Percentiles rank a stretch among this genome's conserved stretches.
phyloP scores from a whole-genome alignment of 2,329 filamentous ascomycete species.

The Sporothrix protearum region DNA sequence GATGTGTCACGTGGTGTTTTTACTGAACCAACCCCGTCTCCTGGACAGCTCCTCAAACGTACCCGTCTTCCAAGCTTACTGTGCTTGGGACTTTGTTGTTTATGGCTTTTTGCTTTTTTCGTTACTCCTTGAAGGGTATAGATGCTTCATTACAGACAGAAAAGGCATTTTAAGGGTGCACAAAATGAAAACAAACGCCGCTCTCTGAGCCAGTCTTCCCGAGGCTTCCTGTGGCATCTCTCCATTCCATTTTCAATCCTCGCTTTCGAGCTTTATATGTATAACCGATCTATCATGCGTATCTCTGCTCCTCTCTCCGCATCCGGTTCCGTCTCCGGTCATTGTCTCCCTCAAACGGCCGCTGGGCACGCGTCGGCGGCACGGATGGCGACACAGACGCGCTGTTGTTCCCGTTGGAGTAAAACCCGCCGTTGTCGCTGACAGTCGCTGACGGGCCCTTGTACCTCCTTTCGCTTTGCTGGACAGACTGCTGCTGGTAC shows the following conservation, averaged over 20 bases:
- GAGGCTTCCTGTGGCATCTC: background rate
- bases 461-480: background rate
- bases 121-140: background rate
- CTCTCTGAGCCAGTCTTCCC: background rate
- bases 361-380: background rate
- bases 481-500: background rate
- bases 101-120: no score
- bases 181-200: background rate
- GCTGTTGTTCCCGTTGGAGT: background rate
- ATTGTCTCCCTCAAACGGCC: background rate
- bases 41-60: no score
- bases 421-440: background rate
- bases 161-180: background rate
- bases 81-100: no score
- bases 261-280: background rate
- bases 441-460: background rate
- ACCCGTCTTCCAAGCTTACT: no score
- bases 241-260: no score
- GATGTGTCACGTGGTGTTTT: constrained; percentile 1
- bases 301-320: background rate
- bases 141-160: background rate
- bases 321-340: background rate
- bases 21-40: background rate
- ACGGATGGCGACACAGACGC: background rate
- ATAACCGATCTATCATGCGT: background rate